Evolutionary conservation across 2,329 filamentous ascomycete species (phyloP), one percentile per base, ranked within the genome.

Genomic region (Monosporascus sp.): DNA sequence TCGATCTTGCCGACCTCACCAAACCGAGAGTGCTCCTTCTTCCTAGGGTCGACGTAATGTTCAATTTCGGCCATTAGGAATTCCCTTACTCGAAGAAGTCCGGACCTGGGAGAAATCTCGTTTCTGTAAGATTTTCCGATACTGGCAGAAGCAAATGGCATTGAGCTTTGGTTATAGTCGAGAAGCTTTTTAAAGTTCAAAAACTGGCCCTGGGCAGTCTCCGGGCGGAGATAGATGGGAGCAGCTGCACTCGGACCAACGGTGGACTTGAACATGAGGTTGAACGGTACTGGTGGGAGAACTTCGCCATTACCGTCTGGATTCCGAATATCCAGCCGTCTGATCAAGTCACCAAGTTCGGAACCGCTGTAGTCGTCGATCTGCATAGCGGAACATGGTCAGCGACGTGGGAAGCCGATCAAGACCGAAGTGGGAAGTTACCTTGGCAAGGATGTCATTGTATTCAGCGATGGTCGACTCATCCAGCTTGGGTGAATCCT

Each of bases 91-190:
- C 85, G 80, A 53, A 88, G 70, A 16, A 87, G 77, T 66, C 85
- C 84, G 51, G 82, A 75, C 48, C 84, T 78, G 3, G 85, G 85
- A 1, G 84, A 86, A 51, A 88, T 86, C 64, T 87, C 85, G 64
- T 88, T 87, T 50, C 84, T 80, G 77, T 87, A 87, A 3, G 83
- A 86, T 70, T 87, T 87, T 63, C 84, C 85, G 68, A 87, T 86
- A 38, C 80, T 84, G 20, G 85, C 85, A 53, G 83, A 87, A n/a
- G 85, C 85, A 63, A 88, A 87, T 6, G 85, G 85, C 78, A 87
- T 84, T 49, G 80, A 74, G 61, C 84, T 80, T 66, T 87, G 82
- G 70, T 85, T 86, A 73, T 82, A 87, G 52, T 87, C 84, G 48
- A 87, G 76, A 52, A 87, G 74, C 68, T 87, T 87, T 55, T 80